Evolutionary conservation across 1,139 yeast species (phyloP).

Genomic region (Taiozyma sp.): DNA sequence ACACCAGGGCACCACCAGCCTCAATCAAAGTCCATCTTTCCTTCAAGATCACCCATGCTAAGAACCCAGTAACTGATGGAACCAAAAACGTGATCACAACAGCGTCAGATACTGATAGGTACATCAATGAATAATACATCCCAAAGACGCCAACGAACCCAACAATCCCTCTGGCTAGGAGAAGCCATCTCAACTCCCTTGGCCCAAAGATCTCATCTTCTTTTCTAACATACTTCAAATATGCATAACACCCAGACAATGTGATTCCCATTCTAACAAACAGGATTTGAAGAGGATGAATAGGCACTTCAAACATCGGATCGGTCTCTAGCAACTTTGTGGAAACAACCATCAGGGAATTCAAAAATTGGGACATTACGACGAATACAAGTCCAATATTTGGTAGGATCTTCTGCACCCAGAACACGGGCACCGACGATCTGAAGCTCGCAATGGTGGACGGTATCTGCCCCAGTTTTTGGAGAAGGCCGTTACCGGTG

Average conservation of each 20-base stretch:
- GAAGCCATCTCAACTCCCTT: slow-evolving; percentile 45
- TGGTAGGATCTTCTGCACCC: slow-evolving; percentile 12
- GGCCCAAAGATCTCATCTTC: slow-evolving; percentile 75
- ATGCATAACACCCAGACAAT: slow-evolving; percentile 56
- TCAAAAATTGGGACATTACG: slow-evolving; percentile 62
- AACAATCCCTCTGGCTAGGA: slow-evolving; percentile 60
- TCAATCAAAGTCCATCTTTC: slow-evolving; percentile 70
- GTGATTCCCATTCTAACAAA: slow-evolving; percentile 71
- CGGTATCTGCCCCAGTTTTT: neutral
- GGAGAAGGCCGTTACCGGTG: neutral
- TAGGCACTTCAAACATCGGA: slow-evolving; percentile 44
- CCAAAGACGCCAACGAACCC: slow-evolving; percentile 84
- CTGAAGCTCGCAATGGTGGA: neutral
- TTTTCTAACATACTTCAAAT: slow-evolving; percentile 35
- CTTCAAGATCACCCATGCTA: slow-evolving; percentile 63
- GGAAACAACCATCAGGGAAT: slow-evolving; percentile 68
- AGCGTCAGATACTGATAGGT: slow-evolving; percentile 73
- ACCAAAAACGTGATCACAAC: slow-evolving; percentile 74
- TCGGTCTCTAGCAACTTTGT: slow-evolving; percentile 71
- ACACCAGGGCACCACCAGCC: slow-evolving; percentile 61
- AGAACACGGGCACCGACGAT: neutral
- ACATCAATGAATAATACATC: slow-evolving; percentile 68
- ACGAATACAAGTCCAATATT: slow-evolving; percentile 38
- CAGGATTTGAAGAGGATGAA: slow-evolving; percentile 75
- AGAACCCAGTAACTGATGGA: slow-evolving; percentile 72